These are phyloP conservation scores for Backusella sp. DNA, from an alignment of 192 early-diverging fungal species.

Conservation along the genomic window DNA sequence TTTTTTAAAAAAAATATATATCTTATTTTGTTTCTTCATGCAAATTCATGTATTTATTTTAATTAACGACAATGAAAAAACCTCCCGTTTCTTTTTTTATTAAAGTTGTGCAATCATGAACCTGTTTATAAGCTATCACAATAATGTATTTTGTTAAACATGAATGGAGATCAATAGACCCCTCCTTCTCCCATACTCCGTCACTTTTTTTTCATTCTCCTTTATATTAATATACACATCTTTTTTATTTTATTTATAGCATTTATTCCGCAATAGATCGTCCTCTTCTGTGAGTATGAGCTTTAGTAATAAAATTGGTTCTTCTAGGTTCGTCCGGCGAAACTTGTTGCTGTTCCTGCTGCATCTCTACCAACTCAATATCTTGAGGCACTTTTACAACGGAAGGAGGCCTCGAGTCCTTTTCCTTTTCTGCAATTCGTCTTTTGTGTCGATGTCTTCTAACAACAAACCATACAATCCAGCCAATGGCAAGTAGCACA, in stretches of 20 bases:
- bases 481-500: conserved; percentile 24
- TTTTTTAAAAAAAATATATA: too few species aligned
- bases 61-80: not conserved
- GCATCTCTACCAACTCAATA: not conserved
- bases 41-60: not conserved
- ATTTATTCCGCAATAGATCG: not conserved
- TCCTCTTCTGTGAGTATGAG: conserved; percentile 1
- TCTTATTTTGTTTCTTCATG: not conserved
- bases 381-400: conserved; percentile 1
- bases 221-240: not conserved
- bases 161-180: not conserved
- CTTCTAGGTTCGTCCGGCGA: conserved; percentile 4
- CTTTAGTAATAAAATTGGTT: not conserved
- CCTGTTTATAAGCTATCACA: not conserved
- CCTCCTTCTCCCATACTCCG: not conserved
- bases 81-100: not conserved
- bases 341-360: not conserved
- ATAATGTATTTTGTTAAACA: not conserved
- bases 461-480: conserved; percentile 16
- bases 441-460: conserved; percentile 2
- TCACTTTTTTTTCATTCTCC: not conserved
- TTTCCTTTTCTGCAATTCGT: conserved; percentile 12
- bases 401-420: conserved; percentile 28
- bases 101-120: not conserved
- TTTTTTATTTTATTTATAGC: not conserved